Conservation (phyloP, 768 basidiomycete genomes). For the Hypholoma fasciculare region DNA sequence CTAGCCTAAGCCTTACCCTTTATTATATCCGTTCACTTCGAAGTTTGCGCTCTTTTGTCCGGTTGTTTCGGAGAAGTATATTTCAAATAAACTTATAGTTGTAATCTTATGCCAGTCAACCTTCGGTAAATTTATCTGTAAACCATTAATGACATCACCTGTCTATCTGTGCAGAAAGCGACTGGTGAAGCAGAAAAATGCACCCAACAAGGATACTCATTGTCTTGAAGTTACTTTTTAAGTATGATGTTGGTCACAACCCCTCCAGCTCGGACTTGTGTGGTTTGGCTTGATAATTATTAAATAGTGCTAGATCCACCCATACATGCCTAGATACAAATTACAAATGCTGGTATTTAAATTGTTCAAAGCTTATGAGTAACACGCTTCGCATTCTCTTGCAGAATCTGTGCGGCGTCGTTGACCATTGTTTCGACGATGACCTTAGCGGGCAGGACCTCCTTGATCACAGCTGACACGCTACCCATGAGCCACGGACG, state of each 20-base stretch:
- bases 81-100: not conserved
- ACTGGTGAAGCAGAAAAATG: not conserved
- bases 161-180: not conserved
- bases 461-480: constrained; percentile 71
- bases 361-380: constrained; percentile 33
- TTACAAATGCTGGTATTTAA: not conserved
- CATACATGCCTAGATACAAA: constrained; percentile 5
- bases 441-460: constrained; percentile 77
- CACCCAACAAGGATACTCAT: too few relatives aligned
- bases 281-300: not conserved
- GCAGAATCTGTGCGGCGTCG: constrained; percentile 36
- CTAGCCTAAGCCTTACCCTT: too few relatives aligned
- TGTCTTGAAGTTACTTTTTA: too few relatives aligned
- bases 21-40: not conserved
- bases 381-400: constrained; percentile 34
- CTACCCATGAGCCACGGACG: constrained; percentile 84
- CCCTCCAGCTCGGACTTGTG: not conserved
- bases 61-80: not conserved
- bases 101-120: not conserved
- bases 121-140: not conserved
- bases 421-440: constrained; percentile 80
- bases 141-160: not conserved
- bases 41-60: not conserved
- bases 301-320: constrained; percentile 1
- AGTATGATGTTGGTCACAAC: too few relatives aligned